These are phyloP conservation scores for Pleurotus sapidus DNA, from an alignment of 768 basidiomycete genomes.

Conservation along the genomic window DNA sequence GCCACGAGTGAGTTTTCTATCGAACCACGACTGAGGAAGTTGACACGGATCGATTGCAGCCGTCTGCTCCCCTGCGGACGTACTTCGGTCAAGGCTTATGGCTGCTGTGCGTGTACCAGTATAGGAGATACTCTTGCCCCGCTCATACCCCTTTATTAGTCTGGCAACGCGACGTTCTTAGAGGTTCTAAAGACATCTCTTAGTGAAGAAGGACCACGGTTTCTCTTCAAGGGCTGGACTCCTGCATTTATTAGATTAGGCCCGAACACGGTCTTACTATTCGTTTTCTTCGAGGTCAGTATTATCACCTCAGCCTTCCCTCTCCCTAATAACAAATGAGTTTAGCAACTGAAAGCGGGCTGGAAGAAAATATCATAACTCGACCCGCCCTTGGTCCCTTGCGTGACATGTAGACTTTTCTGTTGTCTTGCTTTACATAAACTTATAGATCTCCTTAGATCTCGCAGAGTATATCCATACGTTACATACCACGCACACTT, in stretches of 20 bases:
- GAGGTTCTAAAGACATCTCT: constrained; percentile 58
- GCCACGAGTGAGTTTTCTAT: constrained; percentile 61
- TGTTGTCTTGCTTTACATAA: not conserved
- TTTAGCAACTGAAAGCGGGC: constrained; percentile 67
- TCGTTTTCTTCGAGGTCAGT: constrained; percentile 79
- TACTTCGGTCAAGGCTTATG: constrained; percentile 76
- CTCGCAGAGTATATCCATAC: constrained; percentile 3
- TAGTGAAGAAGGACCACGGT: constrained; percentile 69
- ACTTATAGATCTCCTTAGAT: constrained; percentile 1
- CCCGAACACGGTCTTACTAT: constrained; percentile 82
- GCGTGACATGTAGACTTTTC: not conserved
- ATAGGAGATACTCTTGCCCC: not conserved
- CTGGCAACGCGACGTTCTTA: constrained; percentile 43
- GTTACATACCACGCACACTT: constrained; percentile 1
- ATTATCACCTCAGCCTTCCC: not conserved
- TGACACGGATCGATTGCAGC: constrained; percentile 35
- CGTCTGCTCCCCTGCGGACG: constrained; percentile 77
- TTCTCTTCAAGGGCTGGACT: constrained; percentile 88
- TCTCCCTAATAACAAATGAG: constrained; percentile 1
- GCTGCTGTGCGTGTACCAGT: constrained; percentile 48
- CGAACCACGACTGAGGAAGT: no score
- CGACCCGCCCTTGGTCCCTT: not conserved
- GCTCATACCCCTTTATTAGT: constrained; percentile 32
- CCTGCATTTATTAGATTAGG: constrained; percentile 83
- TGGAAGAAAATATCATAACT: constrained; percentile 37